Evolutionary conservation across 495 filamentous ascomycete genomes (phyloP).

Genomic region (Aspergillus egyptiacus): DNA sequence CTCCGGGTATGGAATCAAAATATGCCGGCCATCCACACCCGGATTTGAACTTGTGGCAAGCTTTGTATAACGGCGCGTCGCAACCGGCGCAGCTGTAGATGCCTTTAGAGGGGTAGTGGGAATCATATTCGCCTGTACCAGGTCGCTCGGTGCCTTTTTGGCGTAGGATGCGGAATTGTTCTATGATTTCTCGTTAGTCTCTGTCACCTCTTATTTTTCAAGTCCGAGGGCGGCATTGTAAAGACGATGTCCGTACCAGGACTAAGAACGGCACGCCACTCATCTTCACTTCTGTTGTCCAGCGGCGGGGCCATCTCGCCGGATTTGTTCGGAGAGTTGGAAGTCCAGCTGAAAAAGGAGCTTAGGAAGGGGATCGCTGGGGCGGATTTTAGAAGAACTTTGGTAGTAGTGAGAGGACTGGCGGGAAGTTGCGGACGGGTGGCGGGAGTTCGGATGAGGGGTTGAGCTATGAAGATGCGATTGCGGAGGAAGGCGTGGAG

Average conservation of each 20-base stretch:
- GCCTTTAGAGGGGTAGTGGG: conserved; percentile 68
- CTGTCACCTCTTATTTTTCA: no score
- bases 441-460: conserved; percentile 22
- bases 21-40: conserved; percentile 98
- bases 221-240: neutral
- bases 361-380: conserved; percentile 70
- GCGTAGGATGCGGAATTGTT: conserved; percentile 90
- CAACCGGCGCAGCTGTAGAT: conserved; percentile 85
- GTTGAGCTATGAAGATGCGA: conserved; percentile 28
- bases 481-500: conserved; percentile 47
- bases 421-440: conserved; percentile 16
- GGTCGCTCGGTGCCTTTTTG: conserved; percentile 85
- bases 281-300: conserved; percentile 67
- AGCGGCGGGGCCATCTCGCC: conserved; percentile 73
- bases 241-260: conserved; percentile 48
- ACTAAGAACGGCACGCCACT: conserved; percentile 82
- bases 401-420: conserved; percentile 29
- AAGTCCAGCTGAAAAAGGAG: conserved; percentile 65
- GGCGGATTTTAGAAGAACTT: conserved; percentile 49
- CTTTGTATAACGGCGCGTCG: conserved; percentile 80
- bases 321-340: conserved; percentile 29
- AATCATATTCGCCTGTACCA: conserved; percentile 75
- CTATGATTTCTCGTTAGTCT: conserved; percentile 35
- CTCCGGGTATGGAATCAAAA: conserved; percentile 87
- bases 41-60: conserved; percentile 88